Base-by-base conservation (phyloP, 371 early-diverging fungal genomes). In the Lichtheimia hyalospora region DNA sequence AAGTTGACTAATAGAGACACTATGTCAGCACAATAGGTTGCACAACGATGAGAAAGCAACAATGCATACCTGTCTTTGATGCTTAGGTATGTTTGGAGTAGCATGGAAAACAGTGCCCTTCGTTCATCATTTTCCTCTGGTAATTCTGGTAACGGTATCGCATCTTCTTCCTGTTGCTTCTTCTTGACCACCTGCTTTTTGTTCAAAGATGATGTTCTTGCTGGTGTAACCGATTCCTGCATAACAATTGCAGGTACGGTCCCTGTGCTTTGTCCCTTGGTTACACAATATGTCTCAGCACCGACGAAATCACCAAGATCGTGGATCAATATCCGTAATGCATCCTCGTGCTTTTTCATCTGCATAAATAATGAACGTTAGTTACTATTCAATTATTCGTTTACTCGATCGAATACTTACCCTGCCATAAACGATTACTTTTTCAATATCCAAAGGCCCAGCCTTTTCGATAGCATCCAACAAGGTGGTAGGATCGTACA, bases 281-380 rank as follows among this genome's bases (percentile, higher is more conserved):
- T 83, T 14, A 82, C 74, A 55, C 87, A 87, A 42, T 82, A 81
- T n/a, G 75, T 82, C 57, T 91, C 90, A 10, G 84, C 89, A 27
- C 86, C 88, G 13, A 77, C 73, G 64, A 82, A 84, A 59, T 91
- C 91, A 13, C 71, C 64, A 41, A 89, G 39, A 8, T 77, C 73
- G 28, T 79, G 73, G 20, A 83, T 86, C 58, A 87, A 57, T 16
- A 81, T 77, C 28, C 66, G 59, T 40, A 89, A 64, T 21, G 82
- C 82, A 8, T 81, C 77, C 42, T 83, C 73, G 56, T 84, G 84
- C 41, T 76, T 71, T 18, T 64, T 67, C 63, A 79, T 64, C 87
- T 88, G 61, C 25, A 39, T 16, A 10, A 34, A 34, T 34, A 6
- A 34, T 1, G 8, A 6, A 34, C 10, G 34, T 34, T 2, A 34